These are phyloP conservation scores for Eucalyptus leucophloia DNA, from an alignment of 345 rosid genomes.

Conservation along the genomic window DNA sequence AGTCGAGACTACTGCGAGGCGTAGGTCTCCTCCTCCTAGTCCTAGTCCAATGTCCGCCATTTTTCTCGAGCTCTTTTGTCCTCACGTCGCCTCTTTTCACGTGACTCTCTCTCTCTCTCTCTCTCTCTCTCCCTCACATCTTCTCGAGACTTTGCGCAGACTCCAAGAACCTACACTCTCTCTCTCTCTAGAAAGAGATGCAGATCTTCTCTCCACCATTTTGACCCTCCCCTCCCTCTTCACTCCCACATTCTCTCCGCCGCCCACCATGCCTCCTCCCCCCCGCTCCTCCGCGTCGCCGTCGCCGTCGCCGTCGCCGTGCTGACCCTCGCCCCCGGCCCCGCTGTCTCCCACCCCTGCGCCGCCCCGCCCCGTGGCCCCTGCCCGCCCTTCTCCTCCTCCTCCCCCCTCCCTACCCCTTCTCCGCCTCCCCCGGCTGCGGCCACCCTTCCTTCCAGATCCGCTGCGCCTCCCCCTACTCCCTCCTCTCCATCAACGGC, in stretches of 20 bases:
- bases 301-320: background rate
- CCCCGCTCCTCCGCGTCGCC: background rate
- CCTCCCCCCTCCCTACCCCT: constrained; percentile 56
- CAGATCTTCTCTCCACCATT: background rate
- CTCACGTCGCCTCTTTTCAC: background rate
- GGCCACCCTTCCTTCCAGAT: constrained; percentile 79
- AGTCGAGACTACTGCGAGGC: background rate
- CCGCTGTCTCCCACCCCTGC: background rate
- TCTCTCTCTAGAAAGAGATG: background rate
- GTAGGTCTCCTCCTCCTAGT: background rate
- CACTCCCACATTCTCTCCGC: background rate
- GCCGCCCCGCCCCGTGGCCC: background rate
- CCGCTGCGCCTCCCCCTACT: constrained; percentile 50
- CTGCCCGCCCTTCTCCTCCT: constrained; percentile 63
- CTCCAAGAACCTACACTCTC: background rate
- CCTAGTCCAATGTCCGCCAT: background rate
- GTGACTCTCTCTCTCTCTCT: too few relatives aligned
- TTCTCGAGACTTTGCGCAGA: constrained; percentile 18
- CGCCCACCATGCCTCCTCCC: background rate
- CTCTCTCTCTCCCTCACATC: background rate
- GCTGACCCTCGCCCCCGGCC: background rate
- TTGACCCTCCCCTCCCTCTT: background rate
- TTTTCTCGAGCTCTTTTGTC: background rate
- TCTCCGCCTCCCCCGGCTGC: constrained; percentile 58
- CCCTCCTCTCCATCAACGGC: constrained; percentile 52